phyloP scores from a whole-genome alignment of 2,329 filamentous ascomycete species.

The Aspergillus tanneri region DNA sequence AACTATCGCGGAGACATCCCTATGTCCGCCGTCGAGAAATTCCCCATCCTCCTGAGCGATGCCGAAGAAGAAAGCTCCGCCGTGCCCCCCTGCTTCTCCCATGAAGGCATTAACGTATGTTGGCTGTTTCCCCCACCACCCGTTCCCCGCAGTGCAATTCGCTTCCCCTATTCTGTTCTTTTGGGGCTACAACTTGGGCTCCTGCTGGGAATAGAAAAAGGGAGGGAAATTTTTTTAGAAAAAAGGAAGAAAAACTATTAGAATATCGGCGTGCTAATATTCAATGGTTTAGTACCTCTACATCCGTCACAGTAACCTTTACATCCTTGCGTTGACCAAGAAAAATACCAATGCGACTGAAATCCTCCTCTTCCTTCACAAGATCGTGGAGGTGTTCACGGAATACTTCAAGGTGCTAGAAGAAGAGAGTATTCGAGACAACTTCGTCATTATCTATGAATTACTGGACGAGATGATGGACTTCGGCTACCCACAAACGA shows the following conservation, averaged over 20 bases:
- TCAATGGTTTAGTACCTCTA: conserved; percentile 75
- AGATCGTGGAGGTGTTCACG: conserved; percentile 97
- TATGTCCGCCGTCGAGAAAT: conserved; percentile 98
- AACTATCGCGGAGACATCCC: conserved; percentile 99
- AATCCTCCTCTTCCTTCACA: conserved; percentile 96
- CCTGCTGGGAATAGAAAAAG: neutral
- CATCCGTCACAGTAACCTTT: conserved; percentile 98
- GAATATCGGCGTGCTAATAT: neutral
- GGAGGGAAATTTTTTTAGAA: neutral
- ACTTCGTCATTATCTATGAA: conserved; percentile 99
- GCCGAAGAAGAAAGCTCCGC: conserved; percentile 98
- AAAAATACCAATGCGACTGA: conserved; percentile 98
- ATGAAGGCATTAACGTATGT: conserved; percentile 95
- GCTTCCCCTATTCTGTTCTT: conserved; percentile 1
- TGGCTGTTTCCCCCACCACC: conserved; percentile 10
- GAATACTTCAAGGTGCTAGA: conserved; percentile 99
- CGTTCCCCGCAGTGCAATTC: conserved; percentile 20
- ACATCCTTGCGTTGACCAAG: conserved; percentile 95
- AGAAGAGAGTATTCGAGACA: conserved; percentile 97
- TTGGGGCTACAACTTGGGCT: neutral
- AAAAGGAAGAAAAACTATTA: neutral
- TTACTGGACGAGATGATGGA: conserved; percentile 99
- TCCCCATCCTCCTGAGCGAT: conserved; percentile 91
- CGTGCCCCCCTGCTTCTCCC: conserved; percentile 95
- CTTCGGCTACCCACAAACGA: conserved; percentile 98